phyloP scores from a whole-genome alignment of 2,329 filamentous ascomycete species.

The Chaetothyriales sp. region DNA sequence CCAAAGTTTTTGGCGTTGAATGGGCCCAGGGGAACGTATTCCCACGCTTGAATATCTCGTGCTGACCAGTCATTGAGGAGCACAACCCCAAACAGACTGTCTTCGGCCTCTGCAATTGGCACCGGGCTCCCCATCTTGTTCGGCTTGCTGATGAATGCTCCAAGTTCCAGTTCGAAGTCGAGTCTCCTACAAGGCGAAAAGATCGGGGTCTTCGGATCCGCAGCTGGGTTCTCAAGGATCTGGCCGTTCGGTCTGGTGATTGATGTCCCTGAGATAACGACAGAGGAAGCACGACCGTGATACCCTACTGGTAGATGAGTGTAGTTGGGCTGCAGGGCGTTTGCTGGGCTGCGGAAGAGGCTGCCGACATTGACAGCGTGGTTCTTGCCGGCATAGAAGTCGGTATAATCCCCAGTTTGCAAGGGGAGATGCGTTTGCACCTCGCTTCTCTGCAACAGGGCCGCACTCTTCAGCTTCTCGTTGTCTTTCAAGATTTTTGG shows the following conservation, averaged over 20 bases:
- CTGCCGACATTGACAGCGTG: conserved; percentile 55
- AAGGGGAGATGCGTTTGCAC: conserved; percentile 58
- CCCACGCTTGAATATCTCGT: conserved; percentile 68
- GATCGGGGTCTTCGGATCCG: conserved; percentile 45
- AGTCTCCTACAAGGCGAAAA: conserved; percentile 51
- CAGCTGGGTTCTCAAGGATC: conserved; percentile 49
- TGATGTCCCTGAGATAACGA: conserved; percentile 40
- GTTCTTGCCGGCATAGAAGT: conserved; percentile 69
- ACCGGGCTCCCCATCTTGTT: conserved; percentile 53
- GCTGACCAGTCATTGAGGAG: conserved; percentile 82
- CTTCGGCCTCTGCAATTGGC: conserved; percentile 47
- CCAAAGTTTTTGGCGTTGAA: conserved; percentile 78
- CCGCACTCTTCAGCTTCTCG: conserved; percentile 38
- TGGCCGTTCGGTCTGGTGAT: conserved; percentile 63
- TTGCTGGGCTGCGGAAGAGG: conserved; percentile 56
- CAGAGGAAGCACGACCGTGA: conserved; percentile 50
- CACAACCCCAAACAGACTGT: conserved; percentile 63
- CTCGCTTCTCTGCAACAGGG: conserved; percentile 43
- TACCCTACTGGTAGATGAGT: conserved; percentile 69
- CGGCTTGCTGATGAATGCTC: conserved; percentile 52
- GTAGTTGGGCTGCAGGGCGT: conserved; percentile 69
- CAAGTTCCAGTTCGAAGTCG: conserved; percentile 69
- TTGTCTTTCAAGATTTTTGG: conserved; percentile 51
- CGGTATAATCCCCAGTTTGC: conserved; percentile 68
- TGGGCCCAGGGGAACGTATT: conserved; percentile 67